A percentile compares a stretch with the other conserved stretches of the same genome.
Conservation (phyloP, 2,329 filamentous ascomycete species). For the Neodidymelliopsis sp. region DNA sequence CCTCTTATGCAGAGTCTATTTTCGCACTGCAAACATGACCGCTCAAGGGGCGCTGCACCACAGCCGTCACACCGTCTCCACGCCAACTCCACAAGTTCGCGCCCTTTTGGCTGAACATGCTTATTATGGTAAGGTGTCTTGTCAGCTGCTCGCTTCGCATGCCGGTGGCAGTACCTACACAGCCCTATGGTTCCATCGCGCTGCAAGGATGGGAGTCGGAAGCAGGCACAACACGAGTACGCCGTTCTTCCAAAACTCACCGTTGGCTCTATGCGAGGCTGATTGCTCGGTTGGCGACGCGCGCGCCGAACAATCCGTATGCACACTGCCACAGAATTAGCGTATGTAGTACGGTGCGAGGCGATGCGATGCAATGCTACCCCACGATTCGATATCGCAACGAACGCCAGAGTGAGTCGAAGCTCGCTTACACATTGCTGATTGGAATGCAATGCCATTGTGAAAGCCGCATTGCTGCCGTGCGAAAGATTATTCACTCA, state of each 20-base stretch:
- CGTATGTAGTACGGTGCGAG: conserved; percentile 11
- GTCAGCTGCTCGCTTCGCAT: conserved; percentile 30
- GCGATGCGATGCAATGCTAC: conserved; percentile 15
- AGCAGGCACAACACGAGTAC: neutral
- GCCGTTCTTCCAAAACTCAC: conserved; percentile 3
- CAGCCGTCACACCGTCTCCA: conserved; percentile 12
- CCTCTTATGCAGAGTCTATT: conserved; percentile 7
- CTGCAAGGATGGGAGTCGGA: conserved; percentile 7
- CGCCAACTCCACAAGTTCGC: conserved; percentile 22
- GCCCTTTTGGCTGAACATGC: conserved; percentile 23
- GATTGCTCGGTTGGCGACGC: conserved; percentile 7
- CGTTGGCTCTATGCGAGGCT: conserved; percentile 17
- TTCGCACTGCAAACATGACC: conserved; percentile 1
- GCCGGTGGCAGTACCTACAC: conserved; percentile 29
- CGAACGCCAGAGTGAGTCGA: conserved; percentile 21
- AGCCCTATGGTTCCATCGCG: conserved; percentile 32
- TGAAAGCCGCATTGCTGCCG: conserved; percentile 6
- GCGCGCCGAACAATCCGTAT: conserved; percentile 11
- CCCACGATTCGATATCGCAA: conserved; percentile 12
- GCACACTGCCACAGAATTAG: conserved; percentile 10
- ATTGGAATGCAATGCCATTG: conserved; percentile 4
- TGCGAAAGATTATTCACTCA: conserved; percentile 4
- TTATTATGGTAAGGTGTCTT: conserved; percentile 17
- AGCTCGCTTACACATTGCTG: conserved; percentile 7
- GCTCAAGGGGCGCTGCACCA: conserved; percentile 4